Base-by-base conservation (phyloP, 345 rosid species). In the Laguncularia racemosa region DNA sequence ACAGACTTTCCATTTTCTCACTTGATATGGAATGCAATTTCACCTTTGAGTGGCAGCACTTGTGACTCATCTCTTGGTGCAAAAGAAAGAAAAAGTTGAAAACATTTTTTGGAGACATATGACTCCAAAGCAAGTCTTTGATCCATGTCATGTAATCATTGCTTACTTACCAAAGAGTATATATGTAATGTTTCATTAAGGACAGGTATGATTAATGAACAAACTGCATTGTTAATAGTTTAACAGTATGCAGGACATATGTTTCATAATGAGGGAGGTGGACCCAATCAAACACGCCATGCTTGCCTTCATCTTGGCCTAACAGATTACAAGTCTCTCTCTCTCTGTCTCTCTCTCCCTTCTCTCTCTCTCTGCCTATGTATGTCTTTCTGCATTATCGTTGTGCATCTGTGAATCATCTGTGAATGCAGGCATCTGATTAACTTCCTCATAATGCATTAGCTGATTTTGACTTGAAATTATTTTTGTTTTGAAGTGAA, bases 311-410 rank as follows among this genome's bases (percentile, higher is more conserved):
- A 70, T 71, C 95, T 92, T 73, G 98, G 96, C 53, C 59, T 89
- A 75, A 84, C 96, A 52, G 93, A 86, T 75, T 92, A 92, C 65
- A 89, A 84, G 95, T 88, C 55, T 12, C 40, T 77, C 63, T 66
- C 60, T 57, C 62, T 52, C 52, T 58, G 52, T 69, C 56, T 56
- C 21, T 59, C 44, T 44, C 13, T 50, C 6, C 43, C 2, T 13
- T 11, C 38, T 13, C 26, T 14, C 20, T 16, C 20, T 58, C 43
- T 8, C 16, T 2, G 20, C 14, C 28, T 19, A 14, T 18, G 21
- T 18, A 1, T 20, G 38, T 19, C 53, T 14, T 50, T 50, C 13
- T 50, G 9, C 7, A 10, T 33, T 33, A 33, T 33, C 7, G 1
- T 6, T 33, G 7, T 33, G 28, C 28, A 26, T 6, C n/a, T n/a